Evolutionary conservation across 2,329 filamentous ascomycete genomes (phyloP), one percentile per base, ranked within the genome.

Genomic region (Leptosphaerulina australis): DNA sequence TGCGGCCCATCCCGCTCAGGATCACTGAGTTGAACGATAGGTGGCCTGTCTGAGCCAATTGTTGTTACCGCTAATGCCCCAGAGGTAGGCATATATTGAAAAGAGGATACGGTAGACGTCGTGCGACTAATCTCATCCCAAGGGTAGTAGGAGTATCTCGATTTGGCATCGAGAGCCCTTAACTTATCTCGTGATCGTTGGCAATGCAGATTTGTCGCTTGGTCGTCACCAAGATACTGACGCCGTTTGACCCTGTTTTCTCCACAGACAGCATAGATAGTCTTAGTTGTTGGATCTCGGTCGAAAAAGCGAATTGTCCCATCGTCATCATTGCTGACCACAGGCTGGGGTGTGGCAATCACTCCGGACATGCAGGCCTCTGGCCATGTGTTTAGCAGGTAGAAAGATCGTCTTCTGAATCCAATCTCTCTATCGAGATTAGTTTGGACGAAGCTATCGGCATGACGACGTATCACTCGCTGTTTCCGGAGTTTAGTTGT

Each of bases 1-100:
- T 61, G 62, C 4, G 62, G 65, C 9, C 58, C 58, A 20, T 69
- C 63, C 14, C 46, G 40, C 7, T 62, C 58, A 14, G 67, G 63
- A 29, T 68, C 60, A 21, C 61, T 58, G 22, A 71, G 50, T 34
- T 62, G 59, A 12, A 72, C 49, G 20, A 55, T 55, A 3, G 71
- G 67, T 1, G 66, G 55, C 2, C 65, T 44, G 34, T 67, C 62
- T 1, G 60, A 62, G 17, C 71, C 71, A 10, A 56, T 53, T 2
- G 66, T 67, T 2, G 71, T 72, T 3, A 59, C 58, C 10, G 66
- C 65, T 5, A 74, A 46, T 0, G 64, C 64, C 2, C 67, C 59
- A 0, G 68, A 66, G 2, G 50, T 44, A 3, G 65, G 66, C 10
- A 70, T 44, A 24, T 68, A 66, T 28, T 55, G 58, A 1, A 71